Base-by-base conservation (phyloP, 2,329 filamentous ascomycete genomes). In the Cladophialophora immunda region DNA sequence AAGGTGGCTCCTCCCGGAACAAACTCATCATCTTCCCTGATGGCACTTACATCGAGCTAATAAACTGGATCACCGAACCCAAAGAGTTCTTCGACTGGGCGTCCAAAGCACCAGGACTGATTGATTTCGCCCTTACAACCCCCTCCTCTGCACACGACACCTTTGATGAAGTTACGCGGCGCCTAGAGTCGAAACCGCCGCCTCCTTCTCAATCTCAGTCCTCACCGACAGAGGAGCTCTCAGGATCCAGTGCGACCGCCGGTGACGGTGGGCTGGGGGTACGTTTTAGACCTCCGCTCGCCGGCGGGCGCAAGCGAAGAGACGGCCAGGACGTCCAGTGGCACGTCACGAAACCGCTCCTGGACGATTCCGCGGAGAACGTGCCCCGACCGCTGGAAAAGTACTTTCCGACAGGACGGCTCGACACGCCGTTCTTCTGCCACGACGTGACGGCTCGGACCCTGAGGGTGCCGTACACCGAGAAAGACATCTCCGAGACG, bases 381-480 rank as follows among this genome's bases (percentile, higher is more conserved):
- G 60, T 70, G 1, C 66, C 66, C 0, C 45, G 50, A 34, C 66
- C 68, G 32, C 19, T 53, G 1, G 66, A 70, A 19, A 38, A 30
- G 22, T 68, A 38, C 36, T 70, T 70, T 30, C 65, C 67, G 13
- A 68, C 54, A 1, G 59, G 67, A 11, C 67, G 69, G 9, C 58
- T 71, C 36, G 70, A 72, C 22, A 66, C 68, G 4, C 73, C 72
- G 6, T 74, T 73, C 66, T 74, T 73, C 65, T 72, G 70, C 62
- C 73, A 74, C 68, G 69, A 74, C 38, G 70, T 73, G 4, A 72
- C 71, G 45, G 61, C 63, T 17, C 66, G 72, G 47, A 54, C 11
- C 5, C 30, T 81, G 75, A 27, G 80, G 73, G 64, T 73, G 29
- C 71, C 70, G 9, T 72, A 61, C 54, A 52, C 58, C 9, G 66